Percentiles rank a stretch among this genome's conserved stretches.
Evolutionary conservation across 352 stramenopile species (phyloP).

Genomic region (Halophytophthora polymorphica): DNA sequence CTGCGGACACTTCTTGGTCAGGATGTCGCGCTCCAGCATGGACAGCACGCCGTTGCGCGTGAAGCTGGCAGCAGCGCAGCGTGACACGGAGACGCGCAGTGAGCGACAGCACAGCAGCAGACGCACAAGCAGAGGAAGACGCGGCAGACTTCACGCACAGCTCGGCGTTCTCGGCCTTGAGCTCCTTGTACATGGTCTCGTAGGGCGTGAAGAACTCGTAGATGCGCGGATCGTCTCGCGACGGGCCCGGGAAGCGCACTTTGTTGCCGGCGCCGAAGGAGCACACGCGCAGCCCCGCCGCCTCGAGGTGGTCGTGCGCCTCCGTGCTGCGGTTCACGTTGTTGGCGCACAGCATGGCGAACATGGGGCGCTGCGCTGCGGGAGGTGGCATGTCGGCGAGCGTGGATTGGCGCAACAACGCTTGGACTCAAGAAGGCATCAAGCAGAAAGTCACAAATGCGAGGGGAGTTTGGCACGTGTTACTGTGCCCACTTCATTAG

Average conservation of each 20-base stretch:
- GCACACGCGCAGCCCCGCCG: slow-evolving; percentile 71
- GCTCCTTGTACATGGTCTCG: slow-evolving; percentile 80
- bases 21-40: slow-evolving; percentile 87
- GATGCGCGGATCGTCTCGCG: slow-evolving; percentile 70
- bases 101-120: not conserved
- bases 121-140: not conserved
- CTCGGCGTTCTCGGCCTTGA: slow-evolving; percentile 76
- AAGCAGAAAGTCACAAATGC: too few relatives aligned
- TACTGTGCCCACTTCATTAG: too few relatives aligned
- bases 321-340: slow-evolving; percentile 91
- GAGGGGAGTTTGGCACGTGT: too few relatives aligned
- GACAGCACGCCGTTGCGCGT: slow-evolving; percentile 77
- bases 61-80: slow-evolving; percentile 41
- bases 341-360: slow-evolving; percentile 88
- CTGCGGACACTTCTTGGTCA: slow-evolving; percentile 83
- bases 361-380: slow-evolving; percentile 52
- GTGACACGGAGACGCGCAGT: slow-evolving; percentile 1
- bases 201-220: slow-evolving; percentile 90
- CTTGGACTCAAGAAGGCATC: too few relatives aligned
- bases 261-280: slow-evolving; percentile 86
- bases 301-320: slow-evolving; percentile 82
- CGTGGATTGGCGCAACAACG: too few relatives aligned
- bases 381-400: too few relatives aligned
- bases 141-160: slow-evolving; percentile 28
- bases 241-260: slow-evolving; percentile 79